Evolutionary conservation across 352 stramenopile genomes (phyloP).

Genomic region (Phytophthora aleatoria): DNA sequence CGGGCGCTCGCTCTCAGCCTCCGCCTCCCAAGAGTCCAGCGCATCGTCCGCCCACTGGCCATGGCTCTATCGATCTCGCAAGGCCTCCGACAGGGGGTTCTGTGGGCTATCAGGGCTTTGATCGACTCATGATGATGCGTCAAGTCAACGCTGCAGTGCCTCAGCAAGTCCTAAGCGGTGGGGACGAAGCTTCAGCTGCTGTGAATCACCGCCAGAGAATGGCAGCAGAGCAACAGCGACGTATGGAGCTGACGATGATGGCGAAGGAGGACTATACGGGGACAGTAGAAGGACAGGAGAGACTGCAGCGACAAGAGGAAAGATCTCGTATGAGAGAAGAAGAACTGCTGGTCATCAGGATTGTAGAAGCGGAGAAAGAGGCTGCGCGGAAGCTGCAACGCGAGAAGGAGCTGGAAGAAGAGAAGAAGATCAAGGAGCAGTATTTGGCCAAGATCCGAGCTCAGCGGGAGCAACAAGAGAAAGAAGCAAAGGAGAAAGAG

Average conservation of each 20-base stretch:
- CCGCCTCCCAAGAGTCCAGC: slow-evolving; percentile 59
- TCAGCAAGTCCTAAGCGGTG: neutral
- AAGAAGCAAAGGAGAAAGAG: slow-evolving; percentile 51
- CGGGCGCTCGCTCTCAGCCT: slow-evolving; percentile 23
- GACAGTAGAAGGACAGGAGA: slow-evolving; percentile 53
- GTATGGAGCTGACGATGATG: slow-evolving; percentile 56
- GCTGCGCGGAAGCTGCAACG: slow-evolving; percentile 32
- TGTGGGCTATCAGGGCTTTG: slow-evolving; percentile 33
- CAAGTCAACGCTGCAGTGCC: slow-evolving; percentile 54
- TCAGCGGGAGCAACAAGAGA: slow-evolving; percentile 50
- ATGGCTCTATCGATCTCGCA: slow-evolving; percentile 25
- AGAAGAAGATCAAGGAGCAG: slow-evolving; percentile 49
- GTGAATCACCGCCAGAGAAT: slow-evolving; percentile 72
- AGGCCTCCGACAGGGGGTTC: slow-evolving; percentile 20
- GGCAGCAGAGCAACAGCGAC: slow-evolving; percentile 49
- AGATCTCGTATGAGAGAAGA: slow-evolving; percentile 62
- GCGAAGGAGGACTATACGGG: slow-evolving; percentile 62
- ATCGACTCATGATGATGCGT: slow-evolving; percentile 55
- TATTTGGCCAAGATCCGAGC: slow-evolving; percentile 56
- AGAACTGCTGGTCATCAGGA: slow-evolving; percentile 49
- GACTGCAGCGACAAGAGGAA: slow-evolving; percentile 57
- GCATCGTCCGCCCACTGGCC: slow-evolving; percentile 18
- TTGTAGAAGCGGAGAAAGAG: slow-evolving; percentile 48
- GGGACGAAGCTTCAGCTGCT: slow-evolving; percentile 53
- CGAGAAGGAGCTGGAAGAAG: slow-evolving; percentile 49